phyloP scores from a whole-genome alignment of 306 rosid genomes.

The Casuarina glauca region DNA sequence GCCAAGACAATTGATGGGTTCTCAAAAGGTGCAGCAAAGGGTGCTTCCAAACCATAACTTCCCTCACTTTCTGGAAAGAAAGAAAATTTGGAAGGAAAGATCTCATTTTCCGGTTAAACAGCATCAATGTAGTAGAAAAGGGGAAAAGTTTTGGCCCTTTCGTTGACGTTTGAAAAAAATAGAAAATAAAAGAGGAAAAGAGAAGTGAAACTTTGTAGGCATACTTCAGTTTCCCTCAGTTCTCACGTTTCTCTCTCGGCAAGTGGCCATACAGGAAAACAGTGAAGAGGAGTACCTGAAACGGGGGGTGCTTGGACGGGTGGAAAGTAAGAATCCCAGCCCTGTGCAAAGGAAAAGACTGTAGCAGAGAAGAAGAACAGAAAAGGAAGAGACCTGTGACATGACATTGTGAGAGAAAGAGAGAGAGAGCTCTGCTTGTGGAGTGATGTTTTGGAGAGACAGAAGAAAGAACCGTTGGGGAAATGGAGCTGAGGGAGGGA shows the following conservation, averaged over 20 bases:
- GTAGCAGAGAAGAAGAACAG: conserved; percentile 15
- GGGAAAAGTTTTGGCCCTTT: not conserved
- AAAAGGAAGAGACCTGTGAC: conserved; percentile 17
- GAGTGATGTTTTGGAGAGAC: not conserved
- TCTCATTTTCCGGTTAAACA: not conserved
- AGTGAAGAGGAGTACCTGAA: conserved; percentile 32
- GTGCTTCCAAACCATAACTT: conserved; percentile 37
- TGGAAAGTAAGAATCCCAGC: conserved; percentile 21
- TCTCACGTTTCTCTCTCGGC: too few relatives aligned
- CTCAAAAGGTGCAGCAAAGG: conserved; percentile 36
- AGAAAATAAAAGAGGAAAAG: too few relatives aligned
- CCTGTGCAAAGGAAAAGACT: conserved; percentile 34
- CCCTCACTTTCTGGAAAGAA: conserved; percentile 24
- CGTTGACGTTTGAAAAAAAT: too few relatives aligned
- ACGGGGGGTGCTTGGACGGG: conserved; percentile 28
- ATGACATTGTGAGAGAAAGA: conserved; percentile 21
- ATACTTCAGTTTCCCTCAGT: too few relatives aligned
- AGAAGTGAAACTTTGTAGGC: too few relatives aligned
- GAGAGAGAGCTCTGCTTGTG: not conserved
- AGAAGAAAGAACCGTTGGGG: conserved; percentile 16
- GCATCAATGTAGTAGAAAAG: not conserved
- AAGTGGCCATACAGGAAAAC: too few relatives aligned
- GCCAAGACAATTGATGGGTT: conserved; percentile 41
- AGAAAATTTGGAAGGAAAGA: not conserved
- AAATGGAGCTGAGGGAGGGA: not conserved